Conservation (phyloP, 192 early-diverging fungal species). For the Linnemannia zychae region DNA sequence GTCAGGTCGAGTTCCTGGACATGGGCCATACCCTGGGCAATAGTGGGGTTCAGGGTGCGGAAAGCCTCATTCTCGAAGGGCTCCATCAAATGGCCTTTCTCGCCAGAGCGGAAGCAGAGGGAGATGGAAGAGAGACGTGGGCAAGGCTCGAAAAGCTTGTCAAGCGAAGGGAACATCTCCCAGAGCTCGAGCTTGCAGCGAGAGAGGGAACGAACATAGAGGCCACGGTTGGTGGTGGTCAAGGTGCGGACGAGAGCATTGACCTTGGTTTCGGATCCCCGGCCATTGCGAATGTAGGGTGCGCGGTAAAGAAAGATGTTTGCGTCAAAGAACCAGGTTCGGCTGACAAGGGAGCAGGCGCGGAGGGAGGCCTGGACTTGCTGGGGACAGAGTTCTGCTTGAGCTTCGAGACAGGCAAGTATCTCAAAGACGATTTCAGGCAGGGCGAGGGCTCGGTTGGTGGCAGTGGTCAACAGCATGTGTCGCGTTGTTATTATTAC, state of each 20-base stretch:
- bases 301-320: slow-evolving; percentile 52
- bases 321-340: slow-evolving; percentile 57
- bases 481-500: background rate
- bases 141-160: slow-evolving; percentile 37
- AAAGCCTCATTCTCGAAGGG: slow-evolving; percentile 47
- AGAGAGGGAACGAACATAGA: slow-evolving; percentile 46
- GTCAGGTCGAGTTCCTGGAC: slow-evolving; percentile 47
- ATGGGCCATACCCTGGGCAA: slow-evolving; percentile 35
- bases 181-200: slow-evolving; percentile 57
- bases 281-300: slow-evolving; percentile 45
- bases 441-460: slow-evolving; percentile 43
- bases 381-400: slow-evolving; percentile 45
- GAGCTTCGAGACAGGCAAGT: slow-evolving; percentile 46
- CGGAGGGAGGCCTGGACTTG: slow-evolving; percentile 47
- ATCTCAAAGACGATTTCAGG: slow-evolving; percentile 57
- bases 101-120: slow-evolving; percentile 49
- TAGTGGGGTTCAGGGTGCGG: slow-evolving; percentile 26
- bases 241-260: slow-evolving; percentile 42
- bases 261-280: slow-evolving; percentile 41
- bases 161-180: slow-evolving; percentile 45
- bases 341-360: slow-evolving; percentile 46
- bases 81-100: slow-evolving; percentile 50
- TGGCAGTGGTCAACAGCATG: slow-evolving; percentile 37
- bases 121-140: slow-evolving; percentile 40
- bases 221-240: slow-evolving; percentile 43